These are phyloP conservation scores for Suillus lakei DNA, from an alignment of 768 basidiomycete genomes.

Conservation along the genomic window DNA sequence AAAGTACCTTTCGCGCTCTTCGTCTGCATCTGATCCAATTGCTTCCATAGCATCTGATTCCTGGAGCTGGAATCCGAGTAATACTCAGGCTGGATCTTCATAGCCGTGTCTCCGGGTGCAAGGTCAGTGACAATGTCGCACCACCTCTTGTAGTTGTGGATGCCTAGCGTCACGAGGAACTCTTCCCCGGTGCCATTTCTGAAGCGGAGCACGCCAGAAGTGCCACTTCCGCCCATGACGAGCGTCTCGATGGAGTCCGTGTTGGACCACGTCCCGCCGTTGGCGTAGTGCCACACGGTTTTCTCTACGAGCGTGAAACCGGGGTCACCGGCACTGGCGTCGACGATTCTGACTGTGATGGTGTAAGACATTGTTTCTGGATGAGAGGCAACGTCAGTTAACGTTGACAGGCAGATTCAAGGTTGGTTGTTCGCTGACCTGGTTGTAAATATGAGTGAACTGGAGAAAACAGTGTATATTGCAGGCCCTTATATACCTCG, in stretches of 20 bases:
- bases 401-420: neutral
- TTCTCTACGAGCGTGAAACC: neutral
- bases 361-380: neutral
- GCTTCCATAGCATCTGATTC: neutral
- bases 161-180: slow-evolving; percentile 41
- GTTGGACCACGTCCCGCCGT: slow-evolving; percentile 35
- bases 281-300: neutral
- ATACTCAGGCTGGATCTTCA: slow-evolving; percentile 24
- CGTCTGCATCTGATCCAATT: neutral
- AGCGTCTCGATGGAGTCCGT: slow-evolving; percentile 28
- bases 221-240: slow-evolving; percentile 44
- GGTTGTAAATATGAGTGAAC: neutral
- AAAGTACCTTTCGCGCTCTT: neutral
- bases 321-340: neutral
- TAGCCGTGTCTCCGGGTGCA: slow-evolving; percentile 23
- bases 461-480: neutral
- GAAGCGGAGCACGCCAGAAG: slow-evolving; percentile 44
- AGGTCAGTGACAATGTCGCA: slow-evolving; percentile 44
- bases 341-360: neutral
- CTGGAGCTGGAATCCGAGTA: neutral
- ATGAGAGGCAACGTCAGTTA: neutral
- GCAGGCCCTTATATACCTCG: neutral
- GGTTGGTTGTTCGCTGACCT: neutral
- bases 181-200: slow-evolving; percentile 30
- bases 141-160: slow-evolving; percentile 47